Evolutionary conservation across 139 green algal genomes (phyloP), one percentile per base, ranked within the genome.

Genomic region (Nannochloris sp.): DNA sequence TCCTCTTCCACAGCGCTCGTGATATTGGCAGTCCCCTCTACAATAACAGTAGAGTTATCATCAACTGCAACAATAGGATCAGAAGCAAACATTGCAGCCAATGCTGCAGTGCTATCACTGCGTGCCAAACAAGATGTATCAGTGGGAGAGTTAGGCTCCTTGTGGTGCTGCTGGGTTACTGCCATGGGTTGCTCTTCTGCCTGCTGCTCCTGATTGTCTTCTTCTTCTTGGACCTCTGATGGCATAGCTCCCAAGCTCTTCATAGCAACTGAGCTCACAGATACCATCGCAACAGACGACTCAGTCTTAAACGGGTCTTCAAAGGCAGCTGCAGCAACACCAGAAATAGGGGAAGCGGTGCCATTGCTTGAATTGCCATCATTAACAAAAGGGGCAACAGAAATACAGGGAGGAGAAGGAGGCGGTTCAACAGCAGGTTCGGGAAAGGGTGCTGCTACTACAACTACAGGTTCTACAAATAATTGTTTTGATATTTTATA

Each of bases 131-230:
- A 51, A 12, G 61, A 53, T 4, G 61, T 51, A 2, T 51, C 51
- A 51, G 61, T 60, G 44, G 61, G 36, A 15, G 61, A 53, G 30
- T 63, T 54, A 38, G 51, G 56, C 9, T 64, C n/a, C n/a, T n/a
- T n/a, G n/a, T n/a, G n/a, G n/a, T n/a, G n/a, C n/a, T n/a, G n/a
- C n/a, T n/a, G n/a, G n/a, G n/a, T n/a, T n/a, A n/a, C n/a, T n/a
- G n/a, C n/a, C n/a, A n/a, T n/a, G n/a, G n/a, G n/a, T 51, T 51
- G 19, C 42, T 19, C 42, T 19, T 51, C 42, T 51, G 42, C 42
- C 19, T 19, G 42, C 42, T 51, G 42, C 42, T 51, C 42, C 42
- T 51, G 19, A 19, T 27, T 51, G 42, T 19, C 42, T 51, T 51
- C 42, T 51, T 51, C 42, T 51, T 19, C 42, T 51, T 19, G 19